phyloP scores from a whole-genome alignment of 257 asterid species.

The Solanum lignicaule region DNA sequence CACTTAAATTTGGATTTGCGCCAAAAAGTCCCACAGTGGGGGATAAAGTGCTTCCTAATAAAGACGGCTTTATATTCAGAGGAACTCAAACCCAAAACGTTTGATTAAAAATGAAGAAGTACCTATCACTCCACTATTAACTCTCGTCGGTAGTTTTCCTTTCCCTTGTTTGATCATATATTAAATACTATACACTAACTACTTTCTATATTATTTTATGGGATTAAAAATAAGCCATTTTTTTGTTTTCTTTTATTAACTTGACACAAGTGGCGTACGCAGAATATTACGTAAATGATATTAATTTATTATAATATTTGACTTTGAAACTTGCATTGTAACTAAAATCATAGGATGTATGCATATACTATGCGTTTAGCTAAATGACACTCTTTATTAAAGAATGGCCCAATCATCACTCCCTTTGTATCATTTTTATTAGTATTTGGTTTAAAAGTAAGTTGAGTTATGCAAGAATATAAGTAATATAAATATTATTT shows the following conservation, averaged over 20 bases:
- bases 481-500: too few relatives aligned
- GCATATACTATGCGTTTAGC: too few relatives aligned
- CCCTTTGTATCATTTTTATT: too few relatives aligned
- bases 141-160: not conserved
- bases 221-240: not conserved
- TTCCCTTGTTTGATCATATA: not conserved
- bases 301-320: not conserved
- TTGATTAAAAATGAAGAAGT: fast-evolving
- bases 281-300: not conserved
- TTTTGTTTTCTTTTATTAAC: not conserved
- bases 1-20: too few relatives aligned
- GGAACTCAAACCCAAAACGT: fast-evolving
- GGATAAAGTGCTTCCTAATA: too few relatives aligned
- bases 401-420: too few relatives aligned
- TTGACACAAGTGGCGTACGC: not conserved
- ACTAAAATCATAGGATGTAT: not conserved
- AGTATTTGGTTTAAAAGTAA: too few relatives aligned
- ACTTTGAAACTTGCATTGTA: not conserved
- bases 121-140: fast-evolving
- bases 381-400: too few relatives aligned
- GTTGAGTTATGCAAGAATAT: too few relatives aligned
- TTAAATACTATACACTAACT: not conserved
- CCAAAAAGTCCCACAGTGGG: too few relatives aligned
- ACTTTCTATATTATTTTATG: not conserved
- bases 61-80: too few relatives aligned